Evolutionary conservation across 805 yeast genomes (phyloP), one percentile per base, ranked within the genome.

Genomic region (Wickerhamiella dianesei): DNA sequence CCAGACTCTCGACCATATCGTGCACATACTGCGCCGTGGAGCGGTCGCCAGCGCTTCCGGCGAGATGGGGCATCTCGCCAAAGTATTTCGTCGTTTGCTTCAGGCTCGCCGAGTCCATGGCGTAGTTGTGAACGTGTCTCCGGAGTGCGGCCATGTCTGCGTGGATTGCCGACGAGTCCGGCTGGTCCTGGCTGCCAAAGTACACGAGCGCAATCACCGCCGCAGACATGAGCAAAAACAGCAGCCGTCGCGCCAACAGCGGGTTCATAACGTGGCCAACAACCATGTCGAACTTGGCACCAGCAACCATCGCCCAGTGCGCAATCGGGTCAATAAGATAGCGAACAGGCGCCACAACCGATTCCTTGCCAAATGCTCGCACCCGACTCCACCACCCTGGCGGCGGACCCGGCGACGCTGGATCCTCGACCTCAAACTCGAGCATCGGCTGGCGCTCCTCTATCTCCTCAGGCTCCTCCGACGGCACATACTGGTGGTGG

Each of bases 21-120:
- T 75, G 70, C 14, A 88, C 68, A 59, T 80, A 86, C 48, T 73
- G 69, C 1, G 86, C 79, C 35, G 87, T 64, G 0, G 89, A 73
- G 49, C 77, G 63, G 61, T 86, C 96, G 17, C 95, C 97, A 14
- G 77, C 74, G 2, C 96, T 80, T 2, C 97, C 97, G 0, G 96
- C 77, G 53, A 81, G 64, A 60, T 87, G 96, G 2, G 95, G 86
- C 77, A 86, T 76, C 5, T 82, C 74, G 21, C 88, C 77, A 20
- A 86, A 59, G 56, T 83, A 84, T 54, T 82, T 82, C 48, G 82
- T 57, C 51, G 79, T 77, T 41, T 75, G 79, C 56, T 79, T 79
- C 62, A 89, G 68, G 19, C 75, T 62, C 20, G 74, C 71, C 43
- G 73, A 73, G 3, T 66, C 66, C 19, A 18, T 18, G 41, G 18